Conservation (phyloP, 306 rosid genomes). For the Sicyos baderoa region DNA sequence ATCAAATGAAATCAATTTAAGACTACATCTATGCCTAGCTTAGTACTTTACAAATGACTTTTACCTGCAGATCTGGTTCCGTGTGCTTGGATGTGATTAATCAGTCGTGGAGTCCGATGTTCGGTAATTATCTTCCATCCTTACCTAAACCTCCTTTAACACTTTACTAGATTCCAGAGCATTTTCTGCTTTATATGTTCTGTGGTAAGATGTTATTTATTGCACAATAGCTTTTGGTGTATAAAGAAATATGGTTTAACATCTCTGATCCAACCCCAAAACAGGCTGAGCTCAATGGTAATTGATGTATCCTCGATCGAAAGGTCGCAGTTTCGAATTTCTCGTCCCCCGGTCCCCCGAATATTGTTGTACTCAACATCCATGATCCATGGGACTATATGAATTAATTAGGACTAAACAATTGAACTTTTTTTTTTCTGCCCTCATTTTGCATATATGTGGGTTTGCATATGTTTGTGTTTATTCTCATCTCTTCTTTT, state of each 20-base stretch:
- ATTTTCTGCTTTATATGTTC: background rate
- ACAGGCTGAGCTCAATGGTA: no score
- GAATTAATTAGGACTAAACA: constrained; percentile 1
- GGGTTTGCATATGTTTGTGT: background rate
- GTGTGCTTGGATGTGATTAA: constrained; percentile 98
- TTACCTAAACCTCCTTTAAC: background rate
- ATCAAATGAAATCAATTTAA: background rate
- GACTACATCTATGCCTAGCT: background rate
- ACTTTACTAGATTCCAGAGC: background rate
- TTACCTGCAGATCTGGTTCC: constrained; percentile 83
- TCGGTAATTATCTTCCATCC: constrained; percentile 41
- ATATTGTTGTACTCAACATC: background rate
- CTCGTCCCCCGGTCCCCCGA: no score
- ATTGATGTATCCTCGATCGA: no score
- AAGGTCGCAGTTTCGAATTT: no score
- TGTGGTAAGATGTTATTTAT: background rate
- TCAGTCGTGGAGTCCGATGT: constrained; percentile 99
- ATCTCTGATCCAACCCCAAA: no score
- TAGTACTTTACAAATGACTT: background rate
- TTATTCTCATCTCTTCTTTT: constrained; percentile 1
- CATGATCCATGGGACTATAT: background rate
- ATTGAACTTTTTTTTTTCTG: background rate
- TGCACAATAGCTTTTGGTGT: background rate
- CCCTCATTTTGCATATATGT: background rate
- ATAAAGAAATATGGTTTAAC: background rate